Evolutionary conservation across 495 filamentous ascomycete genomes (phyloP).

Genomic region (Aspergillus nanangensis): DNA sequence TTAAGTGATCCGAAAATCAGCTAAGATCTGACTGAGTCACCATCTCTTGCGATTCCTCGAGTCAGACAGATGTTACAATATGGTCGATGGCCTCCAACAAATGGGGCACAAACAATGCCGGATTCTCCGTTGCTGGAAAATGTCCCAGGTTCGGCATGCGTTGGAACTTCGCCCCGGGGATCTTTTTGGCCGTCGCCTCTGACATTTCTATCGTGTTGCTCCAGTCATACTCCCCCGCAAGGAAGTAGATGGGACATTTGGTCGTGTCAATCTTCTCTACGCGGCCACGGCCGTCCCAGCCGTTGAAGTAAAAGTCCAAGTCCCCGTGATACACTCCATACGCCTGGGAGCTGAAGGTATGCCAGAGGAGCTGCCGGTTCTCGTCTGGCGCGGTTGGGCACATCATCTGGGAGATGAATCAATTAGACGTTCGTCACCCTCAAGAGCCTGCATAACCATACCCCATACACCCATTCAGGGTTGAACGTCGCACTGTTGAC

Average conservation of each 20-base stretch:
- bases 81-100: too few species aligned
- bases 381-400: too few species aligned
- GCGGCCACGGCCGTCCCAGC: conserved; percentile 35
- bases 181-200: conserved; percentile 34
- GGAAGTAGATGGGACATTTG: conserved; percentile 38
- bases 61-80: too few species aligned
- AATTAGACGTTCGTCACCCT: conserved; percentile 25
- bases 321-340: conserved; percentile 43
- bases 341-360: conserved; percentile 34
- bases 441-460: conserved; percentile 20
- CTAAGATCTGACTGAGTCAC: too few species aligned
- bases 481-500: conserved; percentile 31
- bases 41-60: too few species aligned
- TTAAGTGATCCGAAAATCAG: too few species aligned
- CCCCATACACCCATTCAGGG: conserved; percentile 37
- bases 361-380: too few species aligned
- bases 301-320: conserved; percentile 37
- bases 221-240: conserved; percentile 42
- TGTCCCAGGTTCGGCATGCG: conserved; percentile 32
- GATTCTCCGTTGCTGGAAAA: conserved; percentile 34
- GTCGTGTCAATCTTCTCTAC: conserved; percentile 32
- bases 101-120: conserved; percentile 16
- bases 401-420: conserved; percentile 33
- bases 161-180: conserved; percentile 30
- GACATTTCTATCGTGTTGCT: conserved; percentile 33